phyloP scores from a whole-genome alignment of 148 eudicot genomes.

The Talinum fruticosum region DNA sequence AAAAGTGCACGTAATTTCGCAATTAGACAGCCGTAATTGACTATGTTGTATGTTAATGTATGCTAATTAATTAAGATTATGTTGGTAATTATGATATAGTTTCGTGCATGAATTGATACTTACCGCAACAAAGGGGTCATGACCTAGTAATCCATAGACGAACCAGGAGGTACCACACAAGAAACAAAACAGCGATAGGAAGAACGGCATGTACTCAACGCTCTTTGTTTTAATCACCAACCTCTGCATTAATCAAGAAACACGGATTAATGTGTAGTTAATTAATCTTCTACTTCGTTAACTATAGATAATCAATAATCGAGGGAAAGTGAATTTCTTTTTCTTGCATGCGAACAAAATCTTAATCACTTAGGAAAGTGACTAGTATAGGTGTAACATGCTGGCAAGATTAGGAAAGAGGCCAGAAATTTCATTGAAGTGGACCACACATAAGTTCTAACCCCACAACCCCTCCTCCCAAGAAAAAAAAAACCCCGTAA shows the following conservation, averaged over 20 bases:
- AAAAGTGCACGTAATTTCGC: not conserved
- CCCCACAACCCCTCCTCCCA: too few relatives aligned
- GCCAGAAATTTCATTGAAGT: not conserved
- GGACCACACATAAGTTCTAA: not conserved
- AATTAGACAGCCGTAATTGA: not conserved
- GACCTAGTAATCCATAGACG: conserved; percentile 73
- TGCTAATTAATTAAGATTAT: too few relatives aligned
- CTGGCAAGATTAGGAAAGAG: not conserved
- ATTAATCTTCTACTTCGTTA: not conserved
- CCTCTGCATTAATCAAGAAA: conserved; percentile 42
- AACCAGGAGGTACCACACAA: conserved; percentile 88
- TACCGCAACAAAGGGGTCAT: conserved; percentile 70
- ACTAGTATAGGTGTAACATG: not conserved
- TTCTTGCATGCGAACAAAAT: not conserved
- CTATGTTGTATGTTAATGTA: too few relatives aligned
- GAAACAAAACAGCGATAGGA: conserved; percentile 76
- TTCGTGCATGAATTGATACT: conserved; percentile 24
- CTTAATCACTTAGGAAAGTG: not conserved
- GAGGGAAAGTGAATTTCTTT: not conserved
- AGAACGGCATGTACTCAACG: conserved; percentile 90
- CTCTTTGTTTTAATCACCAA: conserved; percentile 76
- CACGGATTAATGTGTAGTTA: not conserved
- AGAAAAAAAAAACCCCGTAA: too few relatives aligned
- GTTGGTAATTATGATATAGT: too few relatives aligned
- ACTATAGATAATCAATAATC: not conserved